These are phyloP conservation scores for Lojkania enalia DNA, from an alignment of 2,329 filamentous ascomycete species.

Conservation along the genomic window DNA sequence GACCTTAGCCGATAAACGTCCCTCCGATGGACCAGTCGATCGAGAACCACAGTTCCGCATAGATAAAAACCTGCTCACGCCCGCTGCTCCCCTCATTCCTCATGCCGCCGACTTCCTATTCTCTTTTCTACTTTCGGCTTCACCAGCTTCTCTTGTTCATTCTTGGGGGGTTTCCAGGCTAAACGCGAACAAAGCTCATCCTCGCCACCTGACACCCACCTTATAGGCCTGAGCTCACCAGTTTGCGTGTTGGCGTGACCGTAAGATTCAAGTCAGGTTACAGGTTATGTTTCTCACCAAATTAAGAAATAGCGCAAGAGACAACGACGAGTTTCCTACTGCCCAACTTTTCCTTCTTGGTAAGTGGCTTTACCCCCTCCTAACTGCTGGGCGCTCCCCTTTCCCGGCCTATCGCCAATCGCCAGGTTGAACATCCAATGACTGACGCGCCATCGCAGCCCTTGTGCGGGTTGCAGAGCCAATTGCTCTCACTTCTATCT, in stretches of 20 bases:
- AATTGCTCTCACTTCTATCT: constrained; percentile 90
- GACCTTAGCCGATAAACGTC: constrained; percentile 4
- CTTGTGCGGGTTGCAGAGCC: constrained; percentile 92
- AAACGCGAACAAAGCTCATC: constrained; percentile 26
- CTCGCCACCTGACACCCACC: constrained; percentile 11
- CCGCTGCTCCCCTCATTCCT: constrained; percentile 4
- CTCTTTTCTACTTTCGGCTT: constrained; percentile 8
- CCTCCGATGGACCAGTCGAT: not conserved
- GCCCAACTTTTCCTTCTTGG: constrained; percentile 82
- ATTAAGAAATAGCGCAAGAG: constrained; percentile 59
- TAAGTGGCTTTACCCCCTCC: constrained; percentile 52
- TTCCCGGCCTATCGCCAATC: not conserved
- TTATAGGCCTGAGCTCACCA: constrained; percentile 1
- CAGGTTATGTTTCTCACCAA: constrained; percentile 64
- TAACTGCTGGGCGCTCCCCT: too few species aligned
- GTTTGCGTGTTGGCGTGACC: constrained; percentile 31
- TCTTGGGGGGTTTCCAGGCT: constrained; percentile 18
- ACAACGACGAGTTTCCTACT: constrained; percentile 77
- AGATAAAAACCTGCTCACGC: not conserved
- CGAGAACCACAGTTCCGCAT: constrained; percentile 6
- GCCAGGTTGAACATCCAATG: not conserved
- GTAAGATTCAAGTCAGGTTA: constrained; percentile 58
- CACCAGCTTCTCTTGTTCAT: constrained; percentile 4
- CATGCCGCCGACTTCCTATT: not conserved
- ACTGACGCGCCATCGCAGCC: constrained; percentile 55